phyloP scores from a whole-genome alignment of 495 filamentous ascomycete genomes.

The Aspergillus sclerotiicarbonarius region DNA sequence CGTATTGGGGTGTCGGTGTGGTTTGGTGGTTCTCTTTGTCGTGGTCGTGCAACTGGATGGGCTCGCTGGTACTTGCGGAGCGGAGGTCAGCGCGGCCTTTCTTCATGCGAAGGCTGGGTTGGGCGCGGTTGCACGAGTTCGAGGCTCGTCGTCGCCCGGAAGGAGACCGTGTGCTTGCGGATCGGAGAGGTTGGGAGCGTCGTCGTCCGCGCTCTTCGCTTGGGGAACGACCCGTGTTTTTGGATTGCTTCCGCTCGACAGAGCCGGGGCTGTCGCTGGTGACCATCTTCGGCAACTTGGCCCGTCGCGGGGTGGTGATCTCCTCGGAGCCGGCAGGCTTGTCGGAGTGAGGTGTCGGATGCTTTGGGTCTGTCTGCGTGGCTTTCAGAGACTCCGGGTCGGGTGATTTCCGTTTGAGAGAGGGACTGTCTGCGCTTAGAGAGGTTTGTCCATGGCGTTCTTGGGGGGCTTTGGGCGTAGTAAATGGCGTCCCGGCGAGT shows the following conservation, averaged over 20 bases:
- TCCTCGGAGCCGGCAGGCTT: conserved; percentile 19
- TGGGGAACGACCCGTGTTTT: conserved; percentile 6
- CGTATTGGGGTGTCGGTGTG: not conserved
- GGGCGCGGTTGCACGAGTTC: conserved; percentile 20
- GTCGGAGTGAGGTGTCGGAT: conserved; percentile 17
- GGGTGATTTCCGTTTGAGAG: conserved; percentile 44
- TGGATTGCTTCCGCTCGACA: conserved; percentile 30
- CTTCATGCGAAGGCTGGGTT: conserved; percentile 25
- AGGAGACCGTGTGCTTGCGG: conserved; percentile 14
- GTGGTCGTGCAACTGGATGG: conserved; percentile 1
- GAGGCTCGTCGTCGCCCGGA: conserved; percentile 20
- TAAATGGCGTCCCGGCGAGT: conserved; percentile 3
- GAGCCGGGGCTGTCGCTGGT: conserved; percentile 41
- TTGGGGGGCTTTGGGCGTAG: conserved; percentile 8
- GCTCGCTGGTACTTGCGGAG: conserved; percentile 17
- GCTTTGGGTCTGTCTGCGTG: not conserved
- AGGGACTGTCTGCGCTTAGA: conserved; percentile 36
- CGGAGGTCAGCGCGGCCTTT: conserved; percentile 26
- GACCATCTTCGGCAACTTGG: conserved; percentile 39
- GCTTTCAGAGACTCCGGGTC: conserved; percentile 32
- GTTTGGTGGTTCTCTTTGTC: conserved; percentile 19
- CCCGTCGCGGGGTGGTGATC: conserved; percentile 22
- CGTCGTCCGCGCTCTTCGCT: conserved; percentile 19
- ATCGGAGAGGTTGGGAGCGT: conserved; percentile 15
- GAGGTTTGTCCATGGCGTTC: conserved; percentile 13